Base-by-base conservation (phyloP, 2,329 filamentous ascomycete genomes). In the Berkeleyomyces basicola region DNA sequence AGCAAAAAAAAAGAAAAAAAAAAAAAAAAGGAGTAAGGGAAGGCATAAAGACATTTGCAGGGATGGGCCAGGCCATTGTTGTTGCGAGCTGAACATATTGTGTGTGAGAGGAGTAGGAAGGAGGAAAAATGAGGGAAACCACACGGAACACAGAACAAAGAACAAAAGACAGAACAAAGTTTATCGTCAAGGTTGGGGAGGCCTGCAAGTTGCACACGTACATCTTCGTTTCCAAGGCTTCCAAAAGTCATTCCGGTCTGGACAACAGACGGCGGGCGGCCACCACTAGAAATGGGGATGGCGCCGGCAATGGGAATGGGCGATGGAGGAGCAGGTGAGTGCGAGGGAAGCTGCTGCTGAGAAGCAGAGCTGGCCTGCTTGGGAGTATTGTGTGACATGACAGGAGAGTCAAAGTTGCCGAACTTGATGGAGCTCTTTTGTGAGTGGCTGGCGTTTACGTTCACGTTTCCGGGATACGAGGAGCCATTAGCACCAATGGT, bases 291-390 rank as follows among this genome's bases (percentile, higher is more conserved):
- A 53, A 53, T 53, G 31, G 49, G 49, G 46, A 58, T 59, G 42
- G 86, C 85, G 62, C 86, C 83, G 60, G 90, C 89, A 73, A 92
- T 88, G 40, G 93, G 92, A 68, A 97, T 97, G 3, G 93, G 93
- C 49, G 89, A 92, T 3, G 93, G 93, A 55, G 92, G 96, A 58
- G 88, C 85, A 4, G 93, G 93, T 55, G 91, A 95, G 74, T 80
- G 70, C 73, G 79, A 73, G 70, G 83, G 84, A 74, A 82, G 89
- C 73, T 77, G 78, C 67, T 79, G 82, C 65, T 79, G 82, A 44
- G 78, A 79, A 67, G 82, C 76, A 67, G 74, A 74, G 66, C 75
- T 72, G 62, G 77, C 73, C 69, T 85, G 81, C 33, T 53, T 53
- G 49, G 87, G 85, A 58, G 80, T 82, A 75, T 83, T 88, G 73